Conservation (phyloP, 805 yeast genomes). For the Metschnikowia koreensis region DNA sequence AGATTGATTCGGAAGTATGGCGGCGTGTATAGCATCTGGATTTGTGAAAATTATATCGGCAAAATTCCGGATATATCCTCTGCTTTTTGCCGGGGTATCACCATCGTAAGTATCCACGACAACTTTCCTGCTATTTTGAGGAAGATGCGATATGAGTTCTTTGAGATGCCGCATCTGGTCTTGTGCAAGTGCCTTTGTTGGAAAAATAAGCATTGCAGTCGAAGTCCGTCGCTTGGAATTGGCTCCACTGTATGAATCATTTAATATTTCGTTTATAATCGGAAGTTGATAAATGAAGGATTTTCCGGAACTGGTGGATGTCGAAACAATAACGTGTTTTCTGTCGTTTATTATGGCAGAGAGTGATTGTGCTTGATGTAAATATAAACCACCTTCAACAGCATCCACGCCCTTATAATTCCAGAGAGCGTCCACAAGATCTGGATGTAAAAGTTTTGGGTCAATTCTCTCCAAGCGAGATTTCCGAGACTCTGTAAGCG, state of each 20-base stretch:
- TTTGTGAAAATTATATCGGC: conserved; percentile 88
- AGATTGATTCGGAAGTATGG: conserved; percentile 71
- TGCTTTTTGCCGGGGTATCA: conserved; percentile 65
- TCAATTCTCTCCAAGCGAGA: conserved; percentile 47
- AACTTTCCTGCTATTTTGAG: conserved; percentile 38
- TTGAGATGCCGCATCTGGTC: conserved; percentile 86
- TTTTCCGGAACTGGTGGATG: conserved; percentile 95
- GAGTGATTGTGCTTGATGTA: conserved; percentile 82
- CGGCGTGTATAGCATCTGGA: conserved; percentile 90
- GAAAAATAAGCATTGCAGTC: conserved; percentile 86
- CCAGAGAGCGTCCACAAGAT: conserved; percentile 48
- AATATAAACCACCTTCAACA: conserved; percentile 52
- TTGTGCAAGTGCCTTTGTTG: conserved; percentile 96
- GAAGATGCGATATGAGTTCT: conserved; percentile 52
- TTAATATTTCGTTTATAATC: conserved; percentile 50
- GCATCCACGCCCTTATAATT: conserved; percentile 41
- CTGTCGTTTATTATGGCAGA: conserved; percentile 49
- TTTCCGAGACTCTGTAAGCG: conserved; percentile 42
- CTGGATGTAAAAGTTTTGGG: conserved; percentile 46
- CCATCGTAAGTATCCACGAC: conserved; percentile 88
- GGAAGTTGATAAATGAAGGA: conserved; percentile 91
- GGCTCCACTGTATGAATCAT: conserved; percentile 37
- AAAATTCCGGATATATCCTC: conserved; percentile 53
- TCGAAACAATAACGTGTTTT: conserved; percentile 80
- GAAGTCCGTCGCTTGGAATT: conserved; percentile 26